Evolutionary conservation across 2,329 filamentous ascomycete genomes (phyloP).

Genomic region (Ascochyta koolunga): DNA sequence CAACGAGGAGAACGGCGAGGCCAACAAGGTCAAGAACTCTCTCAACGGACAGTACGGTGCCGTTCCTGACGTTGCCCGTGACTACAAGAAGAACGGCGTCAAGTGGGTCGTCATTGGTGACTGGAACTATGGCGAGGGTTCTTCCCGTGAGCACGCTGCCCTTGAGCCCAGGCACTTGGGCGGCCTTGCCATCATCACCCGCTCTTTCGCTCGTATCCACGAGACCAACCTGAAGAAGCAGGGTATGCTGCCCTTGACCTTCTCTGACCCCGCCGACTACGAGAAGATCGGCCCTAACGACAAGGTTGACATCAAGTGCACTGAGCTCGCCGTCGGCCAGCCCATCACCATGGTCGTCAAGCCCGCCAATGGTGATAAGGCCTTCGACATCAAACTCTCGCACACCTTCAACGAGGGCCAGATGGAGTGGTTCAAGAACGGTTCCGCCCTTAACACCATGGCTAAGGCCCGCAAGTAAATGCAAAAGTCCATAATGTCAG

Average conservation of each 20-base stretch:
- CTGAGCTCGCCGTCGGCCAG: slow-evolving; percentile 89
- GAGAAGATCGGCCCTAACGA: slow-evolving; percentile 95
- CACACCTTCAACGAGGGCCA: slow-evolving; percentile 99
- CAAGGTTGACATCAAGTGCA: slow-evolving; percentile 88
- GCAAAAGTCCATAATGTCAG: slow-evolving; percentile 14
- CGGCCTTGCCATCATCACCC: slow-evolving; percentile 94
- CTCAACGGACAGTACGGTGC: slow-evolving; percentile 83
- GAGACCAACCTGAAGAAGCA: slow-evolving; percentile 99
- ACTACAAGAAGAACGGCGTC: slow-evolving; percentile 97
- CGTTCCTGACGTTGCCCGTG: slow-evolving; percentile 91
- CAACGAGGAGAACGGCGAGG: slow-evolving; percentile 94
- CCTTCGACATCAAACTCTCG: slow-evolving; percentile 81
- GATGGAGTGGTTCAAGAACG: slow-evolving; percentile 99
- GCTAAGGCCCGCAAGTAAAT: slow-evolving; percentile 66
- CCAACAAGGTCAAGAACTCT: slow-evolving; percentile 96
- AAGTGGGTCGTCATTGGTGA: slow-evolving; percentile 98
- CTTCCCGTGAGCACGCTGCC: slow-evolving; percentile 96
- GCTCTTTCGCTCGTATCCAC: slow-evolving; percentile 98
- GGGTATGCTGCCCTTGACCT: slow-evolving; percentile 98
- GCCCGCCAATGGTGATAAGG: slow-evolving; percentile 77
- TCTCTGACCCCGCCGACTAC: slow-evolving; percentile 93
- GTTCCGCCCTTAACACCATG: slow-evolving; percentile 98
- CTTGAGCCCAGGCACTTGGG: slow-evolving; percentile 97
- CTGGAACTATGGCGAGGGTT: slow-evolving; percentile 99
- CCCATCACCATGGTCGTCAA: slow-evolving; percentile 91